phyloP scores from a whole-genome alignment of 148 eudicot species.

The Polygonum aviculare region DNA sequence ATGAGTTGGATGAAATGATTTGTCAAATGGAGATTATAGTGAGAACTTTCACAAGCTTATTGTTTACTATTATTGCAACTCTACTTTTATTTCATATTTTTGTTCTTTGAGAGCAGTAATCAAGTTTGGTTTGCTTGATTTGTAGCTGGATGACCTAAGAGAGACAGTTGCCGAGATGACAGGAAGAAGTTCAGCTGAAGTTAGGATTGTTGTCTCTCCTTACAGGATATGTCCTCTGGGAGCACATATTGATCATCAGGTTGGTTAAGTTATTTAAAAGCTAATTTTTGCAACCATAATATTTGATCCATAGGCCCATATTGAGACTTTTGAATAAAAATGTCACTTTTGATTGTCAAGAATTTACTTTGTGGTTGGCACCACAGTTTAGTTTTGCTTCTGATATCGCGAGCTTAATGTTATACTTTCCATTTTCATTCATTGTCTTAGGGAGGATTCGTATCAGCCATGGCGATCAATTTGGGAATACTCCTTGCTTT shows the following conservation, averaged over 20 bases:
- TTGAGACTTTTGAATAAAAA: background rate
- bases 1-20: background rate
- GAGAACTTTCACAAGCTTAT: background rate
- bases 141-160: conserved; percentile 58
- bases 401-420: conserved; percentile 1
- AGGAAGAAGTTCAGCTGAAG: conserved; percentile 44
- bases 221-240: conserved; percentile 98
- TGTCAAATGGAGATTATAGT: background rate
- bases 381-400: background rate
- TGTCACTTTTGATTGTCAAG: background rate
- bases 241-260: conserved; percentile 99
- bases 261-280: conserved; percentile 7
- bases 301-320: background rate
- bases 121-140: conserved; percentile 3
- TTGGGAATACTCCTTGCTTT: conserved; percentile 88
- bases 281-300: background rate
- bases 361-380: background rate
- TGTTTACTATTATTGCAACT: background rate
- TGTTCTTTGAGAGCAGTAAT: background rate
- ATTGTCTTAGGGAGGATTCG: conserved; percentile 67
- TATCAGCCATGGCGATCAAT: conserved; percentile 90
- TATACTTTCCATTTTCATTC: background rate
- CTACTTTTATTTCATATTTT: background rate
- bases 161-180: conserved; percentile 57
- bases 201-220: conserved; percentile 77